Evolutionary conservation across 208 protist genomes (phyloP), one percentile per base, ranked within the genome.

Genomic region (Acanthamoeba sp.): DNA sequence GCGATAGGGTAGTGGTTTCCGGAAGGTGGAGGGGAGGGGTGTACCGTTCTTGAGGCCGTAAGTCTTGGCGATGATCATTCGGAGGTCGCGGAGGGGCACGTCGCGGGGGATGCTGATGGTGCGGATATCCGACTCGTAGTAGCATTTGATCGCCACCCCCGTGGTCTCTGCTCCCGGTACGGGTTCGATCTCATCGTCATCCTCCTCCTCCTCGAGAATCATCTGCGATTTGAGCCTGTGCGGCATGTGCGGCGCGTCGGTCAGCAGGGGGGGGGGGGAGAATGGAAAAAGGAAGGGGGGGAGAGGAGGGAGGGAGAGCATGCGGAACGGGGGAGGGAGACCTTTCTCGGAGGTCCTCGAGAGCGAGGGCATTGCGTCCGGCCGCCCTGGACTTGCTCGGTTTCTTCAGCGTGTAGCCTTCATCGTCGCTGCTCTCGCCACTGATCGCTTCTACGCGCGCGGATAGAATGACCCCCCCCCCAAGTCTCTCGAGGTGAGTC

Each of bases 111-210:
- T 87, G n/a, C 10, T 87, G 40, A 87, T 62, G 29, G 78, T 62
- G 48, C 78, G 78, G 42, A 87, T 87, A 87, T 87, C 78, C 24
- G 78, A 87, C 22, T 87, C 78, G 78, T 87, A 87, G 24, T 87
- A 87, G 29, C 78, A 87, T 40, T 87, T 87, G 78, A 87, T 87
- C 32, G 40, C 12, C 45, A 87, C 78, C 10, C 78, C 38, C 6
- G 78, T 27, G 12, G 78, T 59, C 20, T 87, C 71, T 22, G 20
- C 24, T 6, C 22, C 38, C 24, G 78, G 14, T 22, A 45, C 18
- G 14, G 27, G 0, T 34, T 55, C 78, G 78, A 10, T 59, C 10
- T 87, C 78, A 24, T 87, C 78, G 24, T 87, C 78, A 2, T 87
- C 38, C 40, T 38, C 73, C 24, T 87, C 78, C 27, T 87, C 78